phyloP scores from a whole-genome alignment of 331 rosid species.

The Phaseolus coccineus region DNA sequence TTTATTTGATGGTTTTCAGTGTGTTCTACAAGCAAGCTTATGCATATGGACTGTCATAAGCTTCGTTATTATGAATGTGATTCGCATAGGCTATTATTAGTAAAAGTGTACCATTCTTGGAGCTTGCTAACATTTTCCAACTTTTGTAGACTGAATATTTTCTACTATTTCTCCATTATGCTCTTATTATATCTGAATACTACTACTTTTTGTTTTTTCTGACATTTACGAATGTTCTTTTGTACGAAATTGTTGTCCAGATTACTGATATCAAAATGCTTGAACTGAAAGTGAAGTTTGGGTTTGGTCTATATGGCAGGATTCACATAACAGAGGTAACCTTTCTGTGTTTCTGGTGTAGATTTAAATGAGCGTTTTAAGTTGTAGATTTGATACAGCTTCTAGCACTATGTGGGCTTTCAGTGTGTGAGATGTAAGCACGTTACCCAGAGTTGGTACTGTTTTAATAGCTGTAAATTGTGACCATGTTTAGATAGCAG shows the following conservation, averaged over 20 bases:
- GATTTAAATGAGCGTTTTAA: conserved; percentile 21
- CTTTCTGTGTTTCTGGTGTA: background rate
- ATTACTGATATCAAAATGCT: conserved; percentile 80
- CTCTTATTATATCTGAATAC: background rate
- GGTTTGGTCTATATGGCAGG: conserved; percentile 74
- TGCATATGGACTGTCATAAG: background rate
- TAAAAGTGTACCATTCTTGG: background rate
- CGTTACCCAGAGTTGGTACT: background rate
- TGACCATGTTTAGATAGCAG: conserved; percentile 18
- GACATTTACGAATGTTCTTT: conserved; percentile 12
- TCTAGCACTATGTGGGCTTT: conserved; percentile 8
- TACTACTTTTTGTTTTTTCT: conserved; percentile 8
- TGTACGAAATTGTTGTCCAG: conserved; percentile 51
- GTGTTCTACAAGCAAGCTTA: background rate
- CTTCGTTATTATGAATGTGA: conserved; percentile 2
- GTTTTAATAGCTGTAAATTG: conserved; percentile 25
- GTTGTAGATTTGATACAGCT: conserved; percentile 25
- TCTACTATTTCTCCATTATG: too few species aligned
- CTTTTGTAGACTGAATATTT: background rate
- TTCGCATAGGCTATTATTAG: background rate
- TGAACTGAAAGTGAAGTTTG: conserved; percentile 87
- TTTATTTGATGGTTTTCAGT: conserved; percentile 15
- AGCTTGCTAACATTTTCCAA: conserved; percentile 13
- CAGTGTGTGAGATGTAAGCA: background rate
- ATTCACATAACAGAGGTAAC: conserved; percentile 89